phyloP scores from a whole-genome alignment of 1,139 yeast species.

The Saccharomyces pastorianus region DNA sequence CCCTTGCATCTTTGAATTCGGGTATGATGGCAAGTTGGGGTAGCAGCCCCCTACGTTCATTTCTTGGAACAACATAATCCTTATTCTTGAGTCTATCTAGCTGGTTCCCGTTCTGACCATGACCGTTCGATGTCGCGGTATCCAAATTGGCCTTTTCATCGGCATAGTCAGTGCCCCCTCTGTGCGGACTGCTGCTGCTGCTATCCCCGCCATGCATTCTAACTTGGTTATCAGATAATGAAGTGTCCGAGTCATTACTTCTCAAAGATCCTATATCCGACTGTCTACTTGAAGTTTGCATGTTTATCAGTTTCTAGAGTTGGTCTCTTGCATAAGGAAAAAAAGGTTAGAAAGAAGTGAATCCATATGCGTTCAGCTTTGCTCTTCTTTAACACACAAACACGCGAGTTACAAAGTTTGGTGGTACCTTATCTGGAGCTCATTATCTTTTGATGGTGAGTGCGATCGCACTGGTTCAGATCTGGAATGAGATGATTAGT shows the following conservation, averaged over 20 bases:
- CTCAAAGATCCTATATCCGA: background rate
- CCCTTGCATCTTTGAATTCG: constrained; percentile 67
- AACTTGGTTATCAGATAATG: background rate
- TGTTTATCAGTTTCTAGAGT: background rate
- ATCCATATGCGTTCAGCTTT: background rate
- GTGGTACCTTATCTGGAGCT: background rate
- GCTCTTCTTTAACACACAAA: background rate
- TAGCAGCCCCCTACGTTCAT: constrained; percentile 48
- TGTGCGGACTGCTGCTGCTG: background rate
- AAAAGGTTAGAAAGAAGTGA: background rate
- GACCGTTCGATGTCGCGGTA: background rate
- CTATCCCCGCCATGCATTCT: constrained; percentile 16
- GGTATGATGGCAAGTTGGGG: constrained; percentile 50
- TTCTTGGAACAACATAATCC: constrained; percentile 30
- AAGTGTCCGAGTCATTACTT: background rate
- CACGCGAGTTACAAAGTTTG: background rate
- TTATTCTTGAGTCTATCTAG: background rate
- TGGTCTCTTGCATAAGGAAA: background rate
- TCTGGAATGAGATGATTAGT: background rate
- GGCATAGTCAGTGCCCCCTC: background rate
- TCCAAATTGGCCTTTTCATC: background rate
- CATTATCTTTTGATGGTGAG: background rate
- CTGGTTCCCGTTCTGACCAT: background rate
- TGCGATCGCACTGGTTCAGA: background rate
- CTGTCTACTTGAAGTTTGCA: background rate